Percentiles rank a stretch among this genome's conserved stretches.
These are phyloP conservation scores for Manihot esculenta DNA, from an alignment of 441 rosid genomes.

Conservation along the genomic window DNA sequence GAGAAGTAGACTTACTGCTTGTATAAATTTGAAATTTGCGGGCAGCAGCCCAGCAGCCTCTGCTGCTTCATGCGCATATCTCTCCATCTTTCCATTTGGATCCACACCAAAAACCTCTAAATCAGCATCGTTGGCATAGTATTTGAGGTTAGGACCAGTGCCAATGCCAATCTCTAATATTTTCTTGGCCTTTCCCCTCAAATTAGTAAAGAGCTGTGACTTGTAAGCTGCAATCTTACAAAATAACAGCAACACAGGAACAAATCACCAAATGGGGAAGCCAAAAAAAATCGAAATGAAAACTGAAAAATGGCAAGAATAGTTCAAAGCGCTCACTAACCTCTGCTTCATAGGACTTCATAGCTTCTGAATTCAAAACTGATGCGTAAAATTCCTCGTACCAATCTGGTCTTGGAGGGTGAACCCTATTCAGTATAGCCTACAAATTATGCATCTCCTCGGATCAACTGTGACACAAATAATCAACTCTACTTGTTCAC, in stretches of 20 bases:
- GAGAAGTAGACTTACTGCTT: slow-evolving; percentile 45
- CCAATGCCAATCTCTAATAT: slow-evolving; percentile 90
- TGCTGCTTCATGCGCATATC: slow-evolving; percentile 67
- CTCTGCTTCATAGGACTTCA: slow-evolving; percentile 72
- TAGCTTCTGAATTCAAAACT: slow-evolving; percentile 33
- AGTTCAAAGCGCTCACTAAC: slow-evolving; percentile 28
- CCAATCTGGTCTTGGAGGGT: slow-evolving; percentile 81
- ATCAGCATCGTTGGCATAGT: slow-evolving; percentile 49
- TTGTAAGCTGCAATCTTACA: slow-evolving; percentile 66
- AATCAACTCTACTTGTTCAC: background rate
- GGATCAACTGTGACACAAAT: background rate
- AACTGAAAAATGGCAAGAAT: background rate
- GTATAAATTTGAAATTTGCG: slow-evolving; percentile 57
- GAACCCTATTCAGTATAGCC: slow-evolving; percentile 53
- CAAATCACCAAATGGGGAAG: slow-evolving; percentile 1
- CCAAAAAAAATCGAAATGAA: background rate
- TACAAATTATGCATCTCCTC: slow-evolving; percentile 16
- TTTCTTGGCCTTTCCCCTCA: slow-evolving; percentile 61
- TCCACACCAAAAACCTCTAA: slow-evolving; percentile 69
- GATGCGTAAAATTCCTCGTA: slow-evolving; percentile 73
- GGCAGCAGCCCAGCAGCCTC: slow-evolving; percentile 59
- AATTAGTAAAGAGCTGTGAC: slow-evolving; percentile 48
- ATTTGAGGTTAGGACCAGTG: slow-evolving; percentile 81
- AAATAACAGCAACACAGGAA: background rate
- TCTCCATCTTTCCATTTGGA: slow-evolving; percentile 76